Evolutionary conservation across 1,139 yeast genomes (phyloP).

Genomic region (Candida frijolesensis): DNA sequence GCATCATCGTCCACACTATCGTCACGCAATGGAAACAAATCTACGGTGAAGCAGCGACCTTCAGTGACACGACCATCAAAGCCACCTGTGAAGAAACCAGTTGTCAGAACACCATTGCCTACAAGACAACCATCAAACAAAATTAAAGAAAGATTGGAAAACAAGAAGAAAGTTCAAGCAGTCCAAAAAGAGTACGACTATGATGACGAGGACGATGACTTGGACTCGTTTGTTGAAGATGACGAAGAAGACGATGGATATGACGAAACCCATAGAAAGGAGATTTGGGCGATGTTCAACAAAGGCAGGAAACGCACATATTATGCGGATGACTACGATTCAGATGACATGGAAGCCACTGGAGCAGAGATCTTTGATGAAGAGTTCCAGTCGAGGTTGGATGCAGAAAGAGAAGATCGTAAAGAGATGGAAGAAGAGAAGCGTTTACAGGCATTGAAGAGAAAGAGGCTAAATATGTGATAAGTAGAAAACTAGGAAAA

Average conservation of each 20-base stretch:
- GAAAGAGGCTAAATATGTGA: conserved; percentile 23
- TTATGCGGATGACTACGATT: conserved; percentile 53
- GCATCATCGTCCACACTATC: background rate
- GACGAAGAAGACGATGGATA: conserved; percentile 18
- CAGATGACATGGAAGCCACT: conserved; percentile 91
- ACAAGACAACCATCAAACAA: conserved; percentile 23
- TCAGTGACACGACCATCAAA: background rate
- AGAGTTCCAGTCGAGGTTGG: conserved; percentile 63
- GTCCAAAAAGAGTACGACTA: conserved; percentile 11
- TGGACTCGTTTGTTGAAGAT: conserved; percentile 57
- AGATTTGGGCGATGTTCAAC: conserved; percentile 86
- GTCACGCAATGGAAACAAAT: too few species aligned
- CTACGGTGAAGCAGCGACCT: too few species aligned
- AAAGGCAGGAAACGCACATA: conserved; percentile 56
- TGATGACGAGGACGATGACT: conserved; percentile 35
- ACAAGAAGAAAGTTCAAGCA: conserved; percentile 15
- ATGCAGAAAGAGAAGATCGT: conserved; percentile 67
- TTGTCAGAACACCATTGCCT: conserved; percentile 16
- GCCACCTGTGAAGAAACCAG: conserved; percentile 3
- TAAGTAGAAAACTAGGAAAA: too few species aligned
- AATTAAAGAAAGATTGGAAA: conserved; percentile 30
- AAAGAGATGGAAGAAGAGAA: conserved; percentile 62
- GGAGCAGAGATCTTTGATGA: conserved; percentile 86
- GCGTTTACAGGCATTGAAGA: conserved; percentile 39
- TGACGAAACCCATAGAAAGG: conserved; percentile 71